Conservation (phyloP, 805 yeast species). For the Ogataea methanolica region DNA sequence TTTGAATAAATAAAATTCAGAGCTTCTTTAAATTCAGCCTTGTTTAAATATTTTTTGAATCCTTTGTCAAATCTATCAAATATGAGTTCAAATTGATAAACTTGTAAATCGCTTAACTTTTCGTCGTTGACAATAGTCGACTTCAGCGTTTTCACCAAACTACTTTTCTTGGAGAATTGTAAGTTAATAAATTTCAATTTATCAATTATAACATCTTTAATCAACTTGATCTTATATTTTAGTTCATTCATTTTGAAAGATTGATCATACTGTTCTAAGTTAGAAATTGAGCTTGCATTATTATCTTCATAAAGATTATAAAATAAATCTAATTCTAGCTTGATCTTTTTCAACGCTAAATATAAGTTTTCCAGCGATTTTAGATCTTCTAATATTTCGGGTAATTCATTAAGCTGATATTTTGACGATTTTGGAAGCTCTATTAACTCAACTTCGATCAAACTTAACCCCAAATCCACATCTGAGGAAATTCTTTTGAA, state of each 20-base stretch:
- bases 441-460: slow-evolving; percentile 15
- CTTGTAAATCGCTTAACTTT: slow-evolving; percentile 6
- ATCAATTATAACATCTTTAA: slow-evolving; percentile 33
- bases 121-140: slow-evolving; percentile 1
- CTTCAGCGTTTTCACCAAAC: slow-evolving; percentile 16
- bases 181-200: slow-evolving; percentile 38
- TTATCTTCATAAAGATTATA: slow-evolving; percentile 2
- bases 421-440: slow-evolving; percentile 30
- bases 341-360: slow-evolving; percentile 16
- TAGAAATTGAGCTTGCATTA: slow-evolving; percentile 8
- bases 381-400: slow-evolving; percentile 31
- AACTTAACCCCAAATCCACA: slow-evolving; percentile 11
- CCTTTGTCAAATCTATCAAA: slow-evolving; percentile 37
- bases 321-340: slow-evolving; percentile 10
- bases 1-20: slow-evolving; percentile 38
- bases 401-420: slow-evolving; percentile 32
- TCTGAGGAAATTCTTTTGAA: slow-evolving; percentile 23
- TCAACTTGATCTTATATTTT: slow-evolving; percentile 32
- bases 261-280: slow-evolving; percentile 9
- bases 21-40: slow-evolving; percentile 39
- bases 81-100: slow-evolving; percentile 39
- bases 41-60: slow-evolving; percentile 33
- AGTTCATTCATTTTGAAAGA: slow-evolving; percentile 30
- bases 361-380: slow-evolving; percentile 29
- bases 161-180: slow-evolving; percentile 28